Evolutionary conservation across 179 eudicot species (phyloP), one percentile per base, ranked within the genome.

Genomic region (Beta corolliflora): DNA sequence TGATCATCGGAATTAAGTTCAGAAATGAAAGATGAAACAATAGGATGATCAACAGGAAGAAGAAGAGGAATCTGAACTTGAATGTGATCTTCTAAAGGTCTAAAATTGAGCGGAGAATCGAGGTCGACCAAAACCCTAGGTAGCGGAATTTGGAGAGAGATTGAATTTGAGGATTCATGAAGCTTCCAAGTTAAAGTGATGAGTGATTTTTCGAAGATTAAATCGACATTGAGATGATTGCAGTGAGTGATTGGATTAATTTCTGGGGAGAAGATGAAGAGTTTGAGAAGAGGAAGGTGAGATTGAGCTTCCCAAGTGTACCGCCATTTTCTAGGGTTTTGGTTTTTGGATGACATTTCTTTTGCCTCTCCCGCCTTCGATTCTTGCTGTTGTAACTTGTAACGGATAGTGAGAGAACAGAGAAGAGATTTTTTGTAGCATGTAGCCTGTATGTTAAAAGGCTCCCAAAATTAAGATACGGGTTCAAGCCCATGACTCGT

Each of bases 231-330:
- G 50, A 95, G 87, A 76, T 89, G 71, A 59, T 77, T 67, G 89
- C 88, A 92, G 36, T 86, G 86, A 58, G 67, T 46, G 0, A 81
- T 79, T 54, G 94, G 93, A 56, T 88, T 92, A 69, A 75, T 67
- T 45, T 82, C 13, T 5, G 85, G 81, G 12, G 87, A 81, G 86
- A 95, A 94, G 79, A 95, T 86, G 84, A 89, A 88, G 23, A 95
- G 84, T 63, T 91, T 91, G 83, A 95, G 90, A 12, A 84, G 77
- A 55, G 98, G 87, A 63, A 90, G 63, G 81, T 92, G 98, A 52
- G 99, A 94, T 87, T 95, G 98, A 8, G 99, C 88, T 88, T 95
- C 99, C 92, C 91, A 95, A 21, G 95, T 91, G 91, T 82, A 95
- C 13, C 89, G 87, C 99, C 99, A 95, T 79, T 84, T 87, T 82